Percentiles rank a stretch among this genome's conserved stretches.
Evolutionary conservation across 306 rosid genomes (phyloP).

Genomic region (Abrus pulchellus): DNA sequence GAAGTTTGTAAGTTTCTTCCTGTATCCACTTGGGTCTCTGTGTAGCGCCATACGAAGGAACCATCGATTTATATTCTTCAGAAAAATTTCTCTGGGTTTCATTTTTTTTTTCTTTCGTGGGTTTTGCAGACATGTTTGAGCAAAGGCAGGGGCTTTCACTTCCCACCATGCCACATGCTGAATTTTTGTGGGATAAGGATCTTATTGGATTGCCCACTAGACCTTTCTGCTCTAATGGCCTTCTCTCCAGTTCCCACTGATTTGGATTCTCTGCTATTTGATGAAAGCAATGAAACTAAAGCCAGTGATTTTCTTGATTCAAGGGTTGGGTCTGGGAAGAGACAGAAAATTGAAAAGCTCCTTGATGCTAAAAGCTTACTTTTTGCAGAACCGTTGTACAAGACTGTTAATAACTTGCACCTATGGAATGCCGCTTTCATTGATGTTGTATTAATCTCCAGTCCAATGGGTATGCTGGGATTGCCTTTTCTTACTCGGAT

Average conservation of each 20-base stretch:
- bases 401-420: slow-evolving; percentile 70
- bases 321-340: slow-evolving; percentile 50
- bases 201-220: slow-evolving; percentile 84
- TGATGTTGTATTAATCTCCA: slow-evolving; percentile 79
- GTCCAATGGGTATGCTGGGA: slow-evolving; percentile 92
- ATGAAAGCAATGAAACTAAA: slow-evolving; percentile 38
- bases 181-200: slow-evolving; percentile 75
- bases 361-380: slow-evolving; percentile 63
- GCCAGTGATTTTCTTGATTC: slow-evolving; percentile 38
- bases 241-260: slow-evolving; percentile 79
- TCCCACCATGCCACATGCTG: slow-evolving; percentile 86
- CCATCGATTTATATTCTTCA: background rate
- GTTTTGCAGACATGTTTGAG: slow-evolving; percentile 76
- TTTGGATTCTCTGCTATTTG: slow-evolving; percentile 40
- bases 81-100: background rate
- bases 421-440: slow-evolving; percentile 71
- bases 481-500: slow-evolving; percentile 78
- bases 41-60: slow-evolving; percentile 24
- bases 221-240: slow-evolving; percentile 76
- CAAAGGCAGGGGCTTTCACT: slow-evolving; percentile 76
- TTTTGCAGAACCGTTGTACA: slow-evolving; percentile 82
- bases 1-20: slow-evolving; percentile 58
- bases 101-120: background rate
- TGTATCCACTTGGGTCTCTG: background rate
- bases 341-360: slow-evolving; percentile 62